Conservation (phyloP, 2,329 filamentous ascomycete genomes). For the Metarhizium guizhouense region DNA sequence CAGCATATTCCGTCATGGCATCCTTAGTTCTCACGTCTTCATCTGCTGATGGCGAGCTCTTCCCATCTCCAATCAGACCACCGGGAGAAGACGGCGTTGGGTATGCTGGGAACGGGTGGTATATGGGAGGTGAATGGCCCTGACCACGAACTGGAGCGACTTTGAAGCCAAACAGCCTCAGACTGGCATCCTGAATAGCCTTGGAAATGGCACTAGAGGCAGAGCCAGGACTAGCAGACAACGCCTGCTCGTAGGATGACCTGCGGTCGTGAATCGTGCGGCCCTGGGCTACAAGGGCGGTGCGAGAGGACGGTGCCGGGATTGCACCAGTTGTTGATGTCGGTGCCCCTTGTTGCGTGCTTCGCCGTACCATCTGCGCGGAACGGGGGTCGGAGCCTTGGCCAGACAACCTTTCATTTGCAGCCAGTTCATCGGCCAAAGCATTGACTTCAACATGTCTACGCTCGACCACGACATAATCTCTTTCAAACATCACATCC, state of each 20-base stretch:
- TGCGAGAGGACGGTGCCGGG: slow-evolving; percentile 56
- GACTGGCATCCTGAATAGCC: slow-evolving; percentile 86
- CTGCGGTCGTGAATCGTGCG: slow-evolving; percentile 64
- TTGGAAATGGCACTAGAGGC: slow-evolving; percentile 90
- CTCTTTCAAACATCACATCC: slow-evolving; percentile 82
- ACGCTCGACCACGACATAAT: slow-evolving; percentile 95
- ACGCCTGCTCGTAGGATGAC: slow-evolving; percentile 67
- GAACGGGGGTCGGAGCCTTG: slow-evolving; percentile 45
- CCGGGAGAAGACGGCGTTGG: slow-evolving; percentile 54
- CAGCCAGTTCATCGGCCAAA: slow-evolving; percentile 87
- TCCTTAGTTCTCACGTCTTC: slow-evolving; percentile 74
- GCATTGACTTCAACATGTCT: slow-evolving; percentile 93
- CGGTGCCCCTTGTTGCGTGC: slow-evolving; percentile 68
- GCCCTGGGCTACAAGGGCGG: slow-evolving; percentile 64
- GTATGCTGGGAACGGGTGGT: slow-evolving; percentile 78
- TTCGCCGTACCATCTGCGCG: slow-evolving; percentile 60
- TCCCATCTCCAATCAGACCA: slow-evolving; percentile 59
- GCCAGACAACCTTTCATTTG: slow-evolving; percentile 56
- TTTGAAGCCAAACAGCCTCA: slow-evolving; percentile 62
- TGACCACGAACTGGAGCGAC: slow-evolving; percentile 58
- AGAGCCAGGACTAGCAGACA: slow-evolving; percentile 61
- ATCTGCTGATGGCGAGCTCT: slow-evolving; percentile 49
- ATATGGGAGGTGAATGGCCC: slow-evolving; percentile 65
- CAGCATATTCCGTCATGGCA: slow-evolving; percentile 83
- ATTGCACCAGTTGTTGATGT: slow-evolving; percentile 62